Percentiles rank a stretch among this genome's conserved stretches.
phyloP scores from a whole-genome alignment of 2,329 filamentous ascomycete species.

The Chaetomiaceae sp. region DNA sequence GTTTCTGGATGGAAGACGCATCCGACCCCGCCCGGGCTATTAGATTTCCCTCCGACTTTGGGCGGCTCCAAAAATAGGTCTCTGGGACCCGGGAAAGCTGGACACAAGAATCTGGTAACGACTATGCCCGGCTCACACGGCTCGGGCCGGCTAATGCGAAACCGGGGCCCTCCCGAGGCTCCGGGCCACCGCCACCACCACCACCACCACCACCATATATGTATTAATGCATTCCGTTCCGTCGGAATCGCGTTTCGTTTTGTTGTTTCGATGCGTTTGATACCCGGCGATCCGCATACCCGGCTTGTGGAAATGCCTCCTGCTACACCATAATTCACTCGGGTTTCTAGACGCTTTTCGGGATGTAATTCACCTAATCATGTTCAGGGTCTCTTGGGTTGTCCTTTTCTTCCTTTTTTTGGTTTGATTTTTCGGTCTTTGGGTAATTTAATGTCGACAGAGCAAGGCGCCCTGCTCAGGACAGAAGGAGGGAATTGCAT shows the following conservation, averaged over 20 bases:
- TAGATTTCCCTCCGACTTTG: not conserved
- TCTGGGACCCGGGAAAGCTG: not conserved
- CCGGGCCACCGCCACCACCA: not conserved
- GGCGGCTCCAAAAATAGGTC: not conserved
- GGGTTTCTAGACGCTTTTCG: too few relatives aligned
- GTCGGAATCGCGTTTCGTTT: slow-evolving; percentile 2
- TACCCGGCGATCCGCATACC: slow-evolving; percentile 4
- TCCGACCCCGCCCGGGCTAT: slow-evolving; percentile 27
- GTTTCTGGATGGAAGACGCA: slow-evolving; percentile 52
- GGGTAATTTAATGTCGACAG: not conserved
- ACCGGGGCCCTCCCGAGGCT: not conserved
- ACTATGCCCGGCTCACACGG: not conserved
- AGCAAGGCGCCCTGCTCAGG: not conserved
- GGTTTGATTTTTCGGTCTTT: not conserved
- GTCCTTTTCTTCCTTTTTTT: not conserved
- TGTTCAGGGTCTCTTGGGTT: not conserved
- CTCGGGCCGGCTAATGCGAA: slow-evolving; percentile 7
- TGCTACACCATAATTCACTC: too few relatives aligned
- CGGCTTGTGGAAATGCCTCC: not conserved
- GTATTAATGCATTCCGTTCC: slow-evolving; percentile 5
- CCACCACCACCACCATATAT: not conserved
- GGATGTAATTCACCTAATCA: too few relatives aligned
- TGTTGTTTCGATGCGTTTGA: slow-evolving; percentile 7
- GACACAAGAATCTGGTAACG: not conserved
- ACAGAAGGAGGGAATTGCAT: slow-evolving; percentile 3